Base-by-base conservation (phyloP, 345 rosid genomes). In the Aethionema arabicum region DNA sequence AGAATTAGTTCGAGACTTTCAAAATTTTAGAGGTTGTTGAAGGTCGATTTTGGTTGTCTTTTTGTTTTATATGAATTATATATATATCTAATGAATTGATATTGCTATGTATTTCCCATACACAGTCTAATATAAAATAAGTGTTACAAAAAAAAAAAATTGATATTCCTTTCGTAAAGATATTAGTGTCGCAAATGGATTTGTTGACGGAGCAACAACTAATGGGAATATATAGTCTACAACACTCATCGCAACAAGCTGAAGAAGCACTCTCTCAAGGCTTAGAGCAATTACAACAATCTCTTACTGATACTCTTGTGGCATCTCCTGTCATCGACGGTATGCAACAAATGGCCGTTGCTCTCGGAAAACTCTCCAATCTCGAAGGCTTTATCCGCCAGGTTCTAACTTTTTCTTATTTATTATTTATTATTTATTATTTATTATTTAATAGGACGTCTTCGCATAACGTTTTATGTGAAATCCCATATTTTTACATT, bases 301-400 rank as follows among this genome's bases (percentile, higher is more conserved):
- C 99, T 41, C 90, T 93, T 1, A 75, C 83, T 21, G 92, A 90
- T 61, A 90, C 97, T 67, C 67, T 93, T 6, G 90, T 87, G 0
- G 72, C 78, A 3, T 83, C 83, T 2, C 77, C 82, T 0, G 74
- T 65, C 58, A 8, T 78, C 4, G 97, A 90, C 5, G 92, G 87
- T 32, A 84, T 93, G 95, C 97, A 90, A 62, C 99, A 90, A 53
- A 93, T 90, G 99, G 99, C 77, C 5, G 68, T 84, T 0, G 99
- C 99, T 37, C 72, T 93, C 37, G 87, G 89, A 78, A 93, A 93
- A 78, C 85, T 93, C 61, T 75, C 96, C 65, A 87, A 84, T 60
- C 96, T 87, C 13, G 95, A 93, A 81, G 96, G 95, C 52, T 93
- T 93, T 58, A 79, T 93, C 56, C 92, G 99, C 65, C 99, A 93